Conservation (phyloP, 371 early-diverging fungal species). For the Sporodiniella umbellata region DNA sequence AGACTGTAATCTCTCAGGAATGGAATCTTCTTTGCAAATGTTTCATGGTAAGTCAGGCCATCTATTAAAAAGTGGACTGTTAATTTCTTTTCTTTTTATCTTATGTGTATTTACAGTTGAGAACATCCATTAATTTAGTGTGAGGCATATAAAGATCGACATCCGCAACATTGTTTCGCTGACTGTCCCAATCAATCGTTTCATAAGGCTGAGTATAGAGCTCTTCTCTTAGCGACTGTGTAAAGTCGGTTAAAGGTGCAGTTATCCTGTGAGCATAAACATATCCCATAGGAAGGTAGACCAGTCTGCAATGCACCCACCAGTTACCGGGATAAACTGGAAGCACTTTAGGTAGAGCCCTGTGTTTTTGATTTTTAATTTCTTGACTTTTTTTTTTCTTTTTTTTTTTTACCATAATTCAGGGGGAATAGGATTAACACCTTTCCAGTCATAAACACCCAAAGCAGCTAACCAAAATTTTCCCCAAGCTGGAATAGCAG, state of each 20-base stretch:
- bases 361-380: conserved; percentile 12
- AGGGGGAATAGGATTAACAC: conserved; percentile 94
- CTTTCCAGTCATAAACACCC: conserved; percentile 93
- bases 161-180: conserved; percentile 78
- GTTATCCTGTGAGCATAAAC: conserved; percentile 74
- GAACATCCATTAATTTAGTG: conserved; percentile 68
- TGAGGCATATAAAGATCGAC: conserved; percentile 89
- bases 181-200: conserved; percentile 76
- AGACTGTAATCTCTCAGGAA: conserved; percentile 72
- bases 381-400: not conserved
- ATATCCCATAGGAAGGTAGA: conserved; percentile 94
- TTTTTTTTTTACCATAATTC: conserved; percentile 74
- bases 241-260: conserved; percentile 64
- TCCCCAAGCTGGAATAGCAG: conserved; percentile 92
- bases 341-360: conserved; percentile 77
- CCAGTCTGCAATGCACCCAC: conserved; percentile 91
- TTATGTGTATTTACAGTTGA: conserved; percentile 54
- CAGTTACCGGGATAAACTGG: conserved; percentile 90
- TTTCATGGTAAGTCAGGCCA: conserved; percentile 65
- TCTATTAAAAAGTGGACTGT: conserved; percentile 18
- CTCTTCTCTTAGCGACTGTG: conserved; percentile 78
- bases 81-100: conserved; percentile 1
- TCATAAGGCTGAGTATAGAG: conserved; percentile 84
- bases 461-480: conserved; percentile 94
- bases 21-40: conserved; percentile 38